These are phyloP conservation scores for Rhizomucor pusillus DNA, from an alignment of 371 early-diverging fungal species.

Conservation along the genomic window DNA sequence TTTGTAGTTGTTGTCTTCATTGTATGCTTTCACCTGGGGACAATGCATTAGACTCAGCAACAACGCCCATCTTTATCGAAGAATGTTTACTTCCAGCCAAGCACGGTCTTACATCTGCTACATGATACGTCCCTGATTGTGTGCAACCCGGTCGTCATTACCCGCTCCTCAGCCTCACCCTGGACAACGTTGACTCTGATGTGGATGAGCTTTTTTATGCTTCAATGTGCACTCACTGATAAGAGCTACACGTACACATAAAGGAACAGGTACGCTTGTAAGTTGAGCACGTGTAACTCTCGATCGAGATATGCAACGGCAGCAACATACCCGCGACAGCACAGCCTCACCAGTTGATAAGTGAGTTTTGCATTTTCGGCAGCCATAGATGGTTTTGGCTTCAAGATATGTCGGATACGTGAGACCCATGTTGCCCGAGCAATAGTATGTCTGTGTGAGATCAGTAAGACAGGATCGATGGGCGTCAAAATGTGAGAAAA, in stretches of 20 bases:
- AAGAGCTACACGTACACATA: slow-evolving; percentile 42
- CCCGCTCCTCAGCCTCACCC: slow-evolving; percentile 55
- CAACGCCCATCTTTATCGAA: neutral
- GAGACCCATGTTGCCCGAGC: slow-evolving; percentile 45
- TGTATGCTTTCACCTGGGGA: slow-evolving; percentile 54
- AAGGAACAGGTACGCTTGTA: slow-evolving; percentile 64
- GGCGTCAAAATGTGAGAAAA: slow-evolving; percentile 1
- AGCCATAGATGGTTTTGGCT: slow-evolving; percentile 57
- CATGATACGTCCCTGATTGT: slow-evolving; percentile 67
- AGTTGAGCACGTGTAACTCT: slow-evolving; percentile 64
- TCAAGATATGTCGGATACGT: slow-evolving; percentile 55
- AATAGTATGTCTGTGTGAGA: neutral
- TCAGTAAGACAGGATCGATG: neutral
- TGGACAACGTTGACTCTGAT: slow-evolving; percentile 61
- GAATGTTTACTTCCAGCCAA: slow-evolving; percentile 59
- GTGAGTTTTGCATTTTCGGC: slow-evolving; percentile 73
- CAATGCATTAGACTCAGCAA: neutral
- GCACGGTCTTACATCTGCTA: slow-evolving; percentile 49
- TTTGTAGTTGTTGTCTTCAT: slow-evolving; percentile 65
- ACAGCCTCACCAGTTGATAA: slow-evolving; percentile 61
- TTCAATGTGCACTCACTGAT: neutral
- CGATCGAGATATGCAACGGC: too few species aligned
- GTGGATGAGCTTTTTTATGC: neutral
- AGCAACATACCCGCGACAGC: slow-evolving; percentile 62
- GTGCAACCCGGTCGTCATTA: slow-evolving; percentile 72